A percentile compares a stretch with the other conserved stretches of the same genome.
These are phyloP conservation scores for Nakazawaea anatomiae DNA, from an alignment of 805 yeast genomes.

Conservation along the genomic window DNA sequence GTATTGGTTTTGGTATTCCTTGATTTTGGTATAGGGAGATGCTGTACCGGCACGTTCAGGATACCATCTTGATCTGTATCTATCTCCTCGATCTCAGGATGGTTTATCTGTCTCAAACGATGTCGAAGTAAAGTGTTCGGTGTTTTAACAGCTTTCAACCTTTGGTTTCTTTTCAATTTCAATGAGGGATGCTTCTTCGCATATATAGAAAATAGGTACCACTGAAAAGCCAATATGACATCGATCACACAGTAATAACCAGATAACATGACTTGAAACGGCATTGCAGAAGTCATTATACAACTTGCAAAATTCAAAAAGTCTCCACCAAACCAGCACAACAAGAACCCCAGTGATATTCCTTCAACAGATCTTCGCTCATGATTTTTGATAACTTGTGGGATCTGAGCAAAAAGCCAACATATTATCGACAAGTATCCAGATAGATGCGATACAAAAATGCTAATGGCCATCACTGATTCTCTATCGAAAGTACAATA, in stretches of 20 bases:
- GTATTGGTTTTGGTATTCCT: not conserved
- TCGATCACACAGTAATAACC: conserved; percentile 45
- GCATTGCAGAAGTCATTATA: conserved; percentile 39
- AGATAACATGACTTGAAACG: conserved; percentile 41
- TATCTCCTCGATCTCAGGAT: conserved; percentile 4
- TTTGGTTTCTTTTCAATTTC: conserved; percentile 6
- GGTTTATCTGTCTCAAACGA: not conserved
- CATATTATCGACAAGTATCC: conserved; percentile 40
- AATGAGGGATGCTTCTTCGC: not conserved
- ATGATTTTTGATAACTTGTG: conserved; percentile 61
- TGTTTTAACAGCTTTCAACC: not conserved
- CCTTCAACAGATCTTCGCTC: conserved; percentile 60
- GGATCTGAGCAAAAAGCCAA: conserved; percentile 73
- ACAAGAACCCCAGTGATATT: conserved; percentile 51
- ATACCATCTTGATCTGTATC: conserved; percentile 6
- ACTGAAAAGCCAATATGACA: conserved; percentile 37
- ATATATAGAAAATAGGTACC: conserved; percentile 33
- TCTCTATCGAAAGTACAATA: conserved; percentile 16
- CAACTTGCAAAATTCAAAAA: conserved; percentile 46
- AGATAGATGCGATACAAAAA: conserved; percentile 22
- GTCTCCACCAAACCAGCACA: conserved; percentile 65
- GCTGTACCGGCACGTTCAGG: conserved; percentile 1
- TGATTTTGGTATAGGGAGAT: conserved; percentile 2
- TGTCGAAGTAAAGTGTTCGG: conserved; percentile 4
- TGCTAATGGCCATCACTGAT: conserved; percentile 13